These are phyloP conservation scores for Cryptosporidium sp. DNA, from an alignment of 169 alveolate genomes.

Conservation along the genomic window DNA sequence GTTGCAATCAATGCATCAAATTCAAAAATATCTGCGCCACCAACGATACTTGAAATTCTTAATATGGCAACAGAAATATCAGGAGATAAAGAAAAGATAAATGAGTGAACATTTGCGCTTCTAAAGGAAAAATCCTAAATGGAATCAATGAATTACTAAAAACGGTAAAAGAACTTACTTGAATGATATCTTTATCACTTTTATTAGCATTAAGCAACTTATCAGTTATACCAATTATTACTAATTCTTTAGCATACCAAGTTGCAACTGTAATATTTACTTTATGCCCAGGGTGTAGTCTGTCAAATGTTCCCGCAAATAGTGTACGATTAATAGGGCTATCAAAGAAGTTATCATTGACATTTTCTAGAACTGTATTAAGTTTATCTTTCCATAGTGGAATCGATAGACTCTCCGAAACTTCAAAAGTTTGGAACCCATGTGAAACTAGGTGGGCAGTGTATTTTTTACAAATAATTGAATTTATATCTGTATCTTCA, in stretches of 20 bases:
- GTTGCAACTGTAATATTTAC: constrained; percentile 79
- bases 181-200: constrained; percentile 46
- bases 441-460: neutral
- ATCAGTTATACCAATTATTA: constrained; percentile 77
- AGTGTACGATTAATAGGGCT: constrained; percentile 68
- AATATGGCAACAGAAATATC: constrained; percentile 70
- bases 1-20: constrained; percentile 76
- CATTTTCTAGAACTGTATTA: neutral
- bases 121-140: constrained; percentile 67
- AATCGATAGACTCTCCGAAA: constrained; percentile 15
- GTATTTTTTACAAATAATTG: constrained; percentile 2
- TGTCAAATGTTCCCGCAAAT: constrained; percentile 82
- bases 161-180: constrained; percentile 25
- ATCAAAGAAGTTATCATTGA: constrained; percentile 26
- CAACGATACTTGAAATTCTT: constrained; percentile 64
- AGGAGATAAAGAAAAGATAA: constrained; percentile 55
- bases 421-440: constrained; percentile 19
- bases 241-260: constrained; percentile 66
- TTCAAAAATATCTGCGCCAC: constrained; percentile 74
- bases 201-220: constrained; percentile 76
- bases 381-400: constrained; percentile 39
- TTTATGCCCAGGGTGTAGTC: constrained; percentile 83
- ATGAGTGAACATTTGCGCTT: constrained; percentile 64
- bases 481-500: neutral
- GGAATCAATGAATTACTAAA: neutral